Evolutionary conservation across 139 green algal genomes (phyloP).

Genomic region (Pedinophyceae sp.): DNA sequence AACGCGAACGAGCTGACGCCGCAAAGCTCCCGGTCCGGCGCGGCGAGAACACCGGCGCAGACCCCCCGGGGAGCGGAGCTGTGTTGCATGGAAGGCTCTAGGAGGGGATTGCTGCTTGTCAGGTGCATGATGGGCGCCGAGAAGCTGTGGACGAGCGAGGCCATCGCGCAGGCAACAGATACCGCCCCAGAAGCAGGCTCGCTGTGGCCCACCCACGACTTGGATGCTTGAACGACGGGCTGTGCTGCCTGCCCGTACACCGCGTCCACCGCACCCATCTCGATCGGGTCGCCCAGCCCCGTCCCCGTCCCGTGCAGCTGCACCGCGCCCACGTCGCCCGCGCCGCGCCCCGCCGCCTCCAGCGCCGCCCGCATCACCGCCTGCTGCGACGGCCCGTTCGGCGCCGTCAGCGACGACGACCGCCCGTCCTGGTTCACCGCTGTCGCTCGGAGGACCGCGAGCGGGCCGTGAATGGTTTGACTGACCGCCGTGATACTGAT

Average conservation of each 20-base stretch:
- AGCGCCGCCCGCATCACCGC: constrained; percentile 40
- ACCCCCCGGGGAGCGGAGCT: not conserved
- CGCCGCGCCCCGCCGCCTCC: constrained; percentile 5
- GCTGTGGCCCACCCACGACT: not conserved
- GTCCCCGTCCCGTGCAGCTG: constrained; percentile 40
- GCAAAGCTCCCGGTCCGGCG: no score
- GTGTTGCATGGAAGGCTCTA: constrained; percentile 9
- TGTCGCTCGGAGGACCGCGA: constrained; percentile 28
- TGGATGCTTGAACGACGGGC: no score
- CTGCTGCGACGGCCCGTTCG: constrained; percentile 74
- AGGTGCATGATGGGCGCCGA: constrained; percentile 53
- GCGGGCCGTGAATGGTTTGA: no score
- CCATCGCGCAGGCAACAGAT: constrained; percentile 12
- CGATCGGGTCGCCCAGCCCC: constrained; percentile 40
- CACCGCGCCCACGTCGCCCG: constrained; percentile 20
- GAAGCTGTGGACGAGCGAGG: no score
- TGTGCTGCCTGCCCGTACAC: no score
- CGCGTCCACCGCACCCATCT: constrained; percentile 9
- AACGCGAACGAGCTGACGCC: not conserved
- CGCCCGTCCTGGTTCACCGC: constrained; percentile 80
- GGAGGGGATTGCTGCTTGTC: constrained; percentile 36
- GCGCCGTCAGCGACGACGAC: constrained; percentile 65
- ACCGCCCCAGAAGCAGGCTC: not conserved
- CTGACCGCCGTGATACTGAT: no score
- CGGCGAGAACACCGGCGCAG: no score